These are phyloP conservation scores for Candida ascalaphidarum DNA, from an alignment of 805 yeast species.

Conservation along the genomic window DNA sequence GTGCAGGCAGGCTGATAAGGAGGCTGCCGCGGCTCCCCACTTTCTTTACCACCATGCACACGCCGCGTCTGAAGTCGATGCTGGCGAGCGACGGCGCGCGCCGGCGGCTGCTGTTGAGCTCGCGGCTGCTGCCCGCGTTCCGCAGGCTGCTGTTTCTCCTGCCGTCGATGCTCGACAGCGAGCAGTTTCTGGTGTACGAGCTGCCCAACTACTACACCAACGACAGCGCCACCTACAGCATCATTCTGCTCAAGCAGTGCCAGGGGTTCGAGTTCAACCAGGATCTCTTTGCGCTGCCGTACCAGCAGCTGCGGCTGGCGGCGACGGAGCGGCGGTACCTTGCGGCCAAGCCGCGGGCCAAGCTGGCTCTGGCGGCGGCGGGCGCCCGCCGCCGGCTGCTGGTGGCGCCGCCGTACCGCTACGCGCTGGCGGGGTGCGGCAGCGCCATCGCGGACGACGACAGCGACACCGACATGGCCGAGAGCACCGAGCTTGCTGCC, in stretches of 20 bases:
- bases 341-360: slow-evolving; percentile 12
- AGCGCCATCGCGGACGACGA: no score
- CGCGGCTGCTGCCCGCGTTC: slow-evolving; percentile 48
- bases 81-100: no score
- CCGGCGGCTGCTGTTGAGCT: no score
- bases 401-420: no score
- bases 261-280: slow-evolving; percentile 77
- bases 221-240: slow-evolving; percentile 17
- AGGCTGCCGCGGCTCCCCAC: no score
- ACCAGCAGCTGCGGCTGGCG: slow-evolving; percentile 44
- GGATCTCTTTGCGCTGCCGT: slow-evolving; percentile 64
- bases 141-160: slow-evolving; percentile 52
- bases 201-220: slow-evolving; percentile 21
- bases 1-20: no score
- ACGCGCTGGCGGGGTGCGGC: no score
- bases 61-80: no score
- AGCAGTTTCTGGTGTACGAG: slow-evolving; percentile 47
- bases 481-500: no score
- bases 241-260: slow-evolving; percentile 46
- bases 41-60: no score
- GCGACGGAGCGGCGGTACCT: slow-evolving; percentile 24
- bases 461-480: no score
- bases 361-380: slow-evolving; percentile 1
- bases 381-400: no score
- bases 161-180: slow-evolving; percentile 47